Base-by-base conservation (phyloP, 164 flowering plant genomes). In the Stephania cephalantha region DNA sequence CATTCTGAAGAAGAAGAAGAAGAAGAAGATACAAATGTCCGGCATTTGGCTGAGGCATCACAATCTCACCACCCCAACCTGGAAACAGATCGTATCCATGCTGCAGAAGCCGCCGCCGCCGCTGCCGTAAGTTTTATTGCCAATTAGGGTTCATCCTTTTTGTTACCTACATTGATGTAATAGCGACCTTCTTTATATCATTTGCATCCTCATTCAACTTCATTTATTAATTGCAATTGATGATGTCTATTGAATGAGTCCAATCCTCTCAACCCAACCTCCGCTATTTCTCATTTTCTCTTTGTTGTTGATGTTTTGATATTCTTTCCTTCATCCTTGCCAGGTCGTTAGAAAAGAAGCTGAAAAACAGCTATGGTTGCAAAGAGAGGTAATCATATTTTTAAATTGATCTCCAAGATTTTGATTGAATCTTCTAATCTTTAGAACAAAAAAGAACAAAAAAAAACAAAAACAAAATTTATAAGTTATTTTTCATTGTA, bases 301-400 rank as follows among this genome's bases (percentile, higher is more conserved):
- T 30, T 48, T 48, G 6, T 30, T 71, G 22, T 46, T 22, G 17
- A 71, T 52, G 64, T 65, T 65, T 74, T 35, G 22, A 66, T 13
- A 25, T 46, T 66, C 25, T 46, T 17, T 46, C 31, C 8, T 20
- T 67, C n/a, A 30, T 46, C 7, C 50, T 18, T 64, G 71, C 58
- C 83, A 82, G 82, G 31, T 77, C n/a, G 53, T 25, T 71, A 63
- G 71, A 73, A 74, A 75, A 35, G 83, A 89, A 76, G 73, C 71
- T 20, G 87, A 84, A 78, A 85, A 80, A 65, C 78, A 65, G 48
- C 46, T 78, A 29, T 82, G 85, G 83, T 35, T 83, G 79, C 75
- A 76, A 44, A 81, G 79, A 78, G 87, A 85, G 86, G 88, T 86
- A 75, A 45, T n/a, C 35, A 5, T 45, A 42, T 7, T 46, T 53